A percentile compares a stretch with the other conserved stretches of the same genome.
Conservation (phyloP, 2,329 filamentous ascomycete species). For the Dothiorella sarmentorum region DNA sequence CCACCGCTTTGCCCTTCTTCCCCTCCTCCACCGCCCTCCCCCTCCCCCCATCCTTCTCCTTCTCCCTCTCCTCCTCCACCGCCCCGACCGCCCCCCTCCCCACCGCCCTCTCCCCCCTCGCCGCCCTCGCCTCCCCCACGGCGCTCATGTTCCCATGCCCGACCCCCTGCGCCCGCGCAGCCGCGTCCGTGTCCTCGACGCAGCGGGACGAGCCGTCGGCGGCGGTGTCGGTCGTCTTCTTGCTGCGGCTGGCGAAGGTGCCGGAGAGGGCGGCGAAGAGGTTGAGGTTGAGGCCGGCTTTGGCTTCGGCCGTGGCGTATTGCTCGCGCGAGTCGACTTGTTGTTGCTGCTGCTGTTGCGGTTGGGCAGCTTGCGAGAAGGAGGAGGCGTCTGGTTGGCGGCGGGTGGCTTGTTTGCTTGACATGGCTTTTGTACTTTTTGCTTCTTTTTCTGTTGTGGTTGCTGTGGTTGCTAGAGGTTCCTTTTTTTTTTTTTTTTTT, state of each 20-base stretch:
- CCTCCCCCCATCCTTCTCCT: slow-evolving; percentile 5
- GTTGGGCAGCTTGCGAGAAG: not conserved
- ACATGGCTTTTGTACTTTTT: not conserved
- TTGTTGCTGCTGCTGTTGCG: not conserved
- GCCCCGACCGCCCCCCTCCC: slow-evolving; percentile 27
- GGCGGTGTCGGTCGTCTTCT: slow-evolving; percentile 31
- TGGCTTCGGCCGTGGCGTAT: slow-evolving; percentile 31
- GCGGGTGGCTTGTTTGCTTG: not conserved
- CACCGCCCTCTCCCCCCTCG: slow-evolving; percentile 16
- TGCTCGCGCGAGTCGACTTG: slow-evolving; percentile 29
- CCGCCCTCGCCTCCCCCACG: not conserved
- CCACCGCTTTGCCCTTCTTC: not conserved
- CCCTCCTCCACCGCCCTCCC: slow-evolving; percentile 2
- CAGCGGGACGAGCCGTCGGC: slow-evolving; percentile 26
- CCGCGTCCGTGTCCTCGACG: slow-evolving; percentile 25
- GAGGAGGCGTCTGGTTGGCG: not conserved
- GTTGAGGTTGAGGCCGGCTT: slow-evolving; percentile 36
- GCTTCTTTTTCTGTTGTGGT: not conserved
- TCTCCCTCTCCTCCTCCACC: slow-evolving; percentile 22
- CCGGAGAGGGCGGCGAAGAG: slow-evolving; percentile 35
- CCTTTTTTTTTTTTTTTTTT: not conserved
- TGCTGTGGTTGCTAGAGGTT: not conserved
- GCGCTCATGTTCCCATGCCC: slow-evolving; percentile 2
- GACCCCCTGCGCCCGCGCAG: not conserved
- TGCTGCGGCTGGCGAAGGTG: slow-evolving; percentile 29